Evolutionary conservation across 331 rosid genomes (phyloP), one percentile per base, ranked within the genome.

Genomic region (Pyrus hybrid): DNA sequence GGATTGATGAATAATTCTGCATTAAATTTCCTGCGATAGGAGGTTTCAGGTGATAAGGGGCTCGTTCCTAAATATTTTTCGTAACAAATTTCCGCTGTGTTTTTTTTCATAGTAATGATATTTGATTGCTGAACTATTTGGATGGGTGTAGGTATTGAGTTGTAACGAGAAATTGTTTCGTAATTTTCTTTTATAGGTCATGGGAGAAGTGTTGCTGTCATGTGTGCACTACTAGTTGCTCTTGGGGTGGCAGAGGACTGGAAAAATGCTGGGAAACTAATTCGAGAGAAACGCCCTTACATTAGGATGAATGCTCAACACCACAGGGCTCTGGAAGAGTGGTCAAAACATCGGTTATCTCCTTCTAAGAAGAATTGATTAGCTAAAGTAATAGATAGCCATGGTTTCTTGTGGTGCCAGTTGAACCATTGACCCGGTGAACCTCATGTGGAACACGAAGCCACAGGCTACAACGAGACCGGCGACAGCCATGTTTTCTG

Each of bases 191-290:
- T 6, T 70, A 26, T 67, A 93, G 98, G 98, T 63, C 98, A 93
- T 80, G 98, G 98, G 72, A 86, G 97, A 87, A 93, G 98, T 79
- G 96, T 93, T 30, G 96, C 97, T 41, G 90, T 93, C 22, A 86
- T 91, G 90, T 93, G 98, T 76, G 98, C 98, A 11, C 76, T 88
- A 80, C 75, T 93, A 68, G 98, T 93, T 72, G 91, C 91, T 79
- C 85, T 90, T 21, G 98, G 97, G n/a, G 77, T 82, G 67, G 81
- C 86, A 49, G 96, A 93, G 25, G 96, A 93, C 80, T 93, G 98
- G 98, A 91, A 93, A 79, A 77, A 61, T 57, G 97, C 98, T 8
- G 98, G 91, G 87, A 90, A 83, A 82, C 60, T 91, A 77, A 87
- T 88, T 67, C 87, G 79, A 72, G 91, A 90, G 67, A 91, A 70